These are phyloP conservation scores for Gigaspora rosea DNA, from an alignment of 192 early-diverging fungal species.

Conservation along the genomic window DNA sequence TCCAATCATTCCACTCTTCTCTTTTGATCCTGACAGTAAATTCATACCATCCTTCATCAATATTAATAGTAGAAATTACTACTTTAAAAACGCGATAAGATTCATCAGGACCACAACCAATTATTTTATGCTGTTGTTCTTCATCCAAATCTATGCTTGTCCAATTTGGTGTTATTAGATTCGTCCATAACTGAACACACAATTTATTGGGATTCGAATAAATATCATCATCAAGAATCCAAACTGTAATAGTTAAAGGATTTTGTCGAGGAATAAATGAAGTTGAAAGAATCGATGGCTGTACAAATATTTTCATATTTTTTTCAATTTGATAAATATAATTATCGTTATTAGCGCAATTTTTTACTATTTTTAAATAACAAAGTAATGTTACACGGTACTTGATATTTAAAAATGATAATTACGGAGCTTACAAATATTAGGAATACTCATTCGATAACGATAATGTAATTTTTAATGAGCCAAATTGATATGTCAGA, in stretches of 20 bases:
- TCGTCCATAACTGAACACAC: not conserved
- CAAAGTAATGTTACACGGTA: too few species aligned
- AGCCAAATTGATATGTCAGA: too few species aligned
- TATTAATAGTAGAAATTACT: not conserved
- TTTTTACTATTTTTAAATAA: too few species aligned
- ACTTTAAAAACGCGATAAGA: conserved; percentile 13
- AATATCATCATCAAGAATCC: not conserved
- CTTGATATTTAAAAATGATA: too few species aligned
- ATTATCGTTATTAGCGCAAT: too few species aligned
- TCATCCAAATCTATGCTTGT: not conserved
- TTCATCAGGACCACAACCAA: conserved; percentile 7
- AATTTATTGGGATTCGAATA: not conserved
- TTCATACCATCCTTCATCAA: conserved; percentile 23
- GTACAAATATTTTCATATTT: not conserved
- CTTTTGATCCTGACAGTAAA: conserved; percentile 13
- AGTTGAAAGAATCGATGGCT: not conserved
- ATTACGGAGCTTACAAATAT: too few species aligned
- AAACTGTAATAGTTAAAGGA: not conserved
- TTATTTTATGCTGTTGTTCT: not conserved
- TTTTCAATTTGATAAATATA: too few species aligned
- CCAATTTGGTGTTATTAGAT: not conserved
- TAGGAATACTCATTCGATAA: too few species aligned
- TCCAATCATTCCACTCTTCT: not conserved
- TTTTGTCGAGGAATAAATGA: not conserved
- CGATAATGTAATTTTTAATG: too few species aligned